phyloP scores from a whole-genome alignment of 2,329 filamentous ascomycete species.

The Colletotrichum incanum region DNA sequence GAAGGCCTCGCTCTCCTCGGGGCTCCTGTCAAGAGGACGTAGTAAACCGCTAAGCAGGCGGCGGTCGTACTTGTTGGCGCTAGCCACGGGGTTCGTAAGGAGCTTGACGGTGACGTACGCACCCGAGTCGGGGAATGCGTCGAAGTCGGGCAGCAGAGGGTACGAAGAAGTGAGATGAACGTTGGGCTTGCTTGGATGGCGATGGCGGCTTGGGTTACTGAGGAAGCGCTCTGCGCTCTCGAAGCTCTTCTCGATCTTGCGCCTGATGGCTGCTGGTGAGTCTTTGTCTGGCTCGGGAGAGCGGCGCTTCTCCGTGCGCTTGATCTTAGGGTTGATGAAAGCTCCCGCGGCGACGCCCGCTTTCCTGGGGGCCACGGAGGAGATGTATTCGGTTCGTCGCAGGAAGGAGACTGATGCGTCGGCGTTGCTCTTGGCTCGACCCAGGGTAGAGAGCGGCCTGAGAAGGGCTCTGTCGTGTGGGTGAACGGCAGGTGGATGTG shows the following conservation, averaged over 20 bases:
- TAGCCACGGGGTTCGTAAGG: constrained; percentile 74
- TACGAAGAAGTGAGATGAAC: constrained; percentile 70
- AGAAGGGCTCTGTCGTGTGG: constrained; percentile 89
- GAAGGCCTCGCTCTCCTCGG: constrained; percentile 68
- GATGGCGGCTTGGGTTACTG: constrained; percentile 68
- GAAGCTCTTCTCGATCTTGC: constrained; percentile 77
- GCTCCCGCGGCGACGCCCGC: constrained; percentile 61
- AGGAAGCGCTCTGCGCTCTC: constrained; percentile 68
- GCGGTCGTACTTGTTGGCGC: constrained; percentile 68
- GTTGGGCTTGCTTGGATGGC: constrained; percentile 67
- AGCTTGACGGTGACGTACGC: constrained; percentile 81
- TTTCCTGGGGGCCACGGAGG: constrained; percentile 71
- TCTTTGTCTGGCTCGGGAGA: constrained; percentile 74
- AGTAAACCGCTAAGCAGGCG: constrained; percentile 75
- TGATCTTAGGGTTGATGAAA: constrained; percentile 52
- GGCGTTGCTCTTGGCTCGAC: constrained; percentile 80
- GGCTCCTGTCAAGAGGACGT: constrained; percentile 70
- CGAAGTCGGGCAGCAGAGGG: constrained; percentile 76
- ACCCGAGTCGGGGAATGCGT: constrained; percentile 79
- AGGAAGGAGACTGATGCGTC: constrained; percentile 92
- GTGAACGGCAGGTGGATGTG: constrained; percentile 80
- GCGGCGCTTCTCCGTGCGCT: constrained; percentile 59
- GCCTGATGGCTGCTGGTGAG: constrained; percentile 77
- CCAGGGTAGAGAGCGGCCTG: constrained; percentile 85
- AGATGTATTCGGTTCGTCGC: constrained; percentile 96